Percentiles rank a stretch among this genome's conserved stretches.
These are phyloP conservation scores for Insectozyma bohioensis DNA, from an alignment of 1,139 yeast genomes.

Conservation along the genomic window DNA sequence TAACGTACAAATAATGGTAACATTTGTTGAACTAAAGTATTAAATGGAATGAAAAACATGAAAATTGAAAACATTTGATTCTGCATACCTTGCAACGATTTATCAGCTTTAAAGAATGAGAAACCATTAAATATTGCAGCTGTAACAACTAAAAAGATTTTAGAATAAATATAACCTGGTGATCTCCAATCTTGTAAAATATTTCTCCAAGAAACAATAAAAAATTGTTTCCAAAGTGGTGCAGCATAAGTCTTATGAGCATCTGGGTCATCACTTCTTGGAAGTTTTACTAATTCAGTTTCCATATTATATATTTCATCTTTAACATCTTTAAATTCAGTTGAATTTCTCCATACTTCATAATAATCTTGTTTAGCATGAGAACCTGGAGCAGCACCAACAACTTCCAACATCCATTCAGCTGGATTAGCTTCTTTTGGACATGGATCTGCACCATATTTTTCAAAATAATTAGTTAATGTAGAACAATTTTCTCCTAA, in stretches of 20 bases:
- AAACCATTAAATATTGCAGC: conserved; percentile 50
- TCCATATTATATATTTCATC: conserved; percentile 30
- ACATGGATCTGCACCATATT: conserved; percentile 50
- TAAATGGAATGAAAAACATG: conserved; percentile 50
- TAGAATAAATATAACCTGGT: conserved; percentile 39
- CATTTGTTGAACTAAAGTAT: conserved; percentile 55
- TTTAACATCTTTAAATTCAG: conserved; percentile 23
- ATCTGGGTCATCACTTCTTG: conserved; percentile 24
- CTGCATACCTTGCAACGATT: conserved; percentile 40
- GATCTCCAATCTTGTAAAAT: conserved; percentile 45
- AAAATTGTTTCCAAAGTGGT: conserved; percentile 24
- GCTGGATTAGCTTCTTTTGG: conserved; percentile 50
- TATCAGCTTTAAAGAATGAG: conserved; percentile 36
- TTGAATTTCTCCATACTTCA: conserved; percentile 35
- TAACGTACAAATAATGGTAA: conserved; percentile 31
- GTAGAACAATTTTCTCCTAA: conserved; percentile 54
- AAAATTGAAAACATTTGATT: conserved; percentile 55
- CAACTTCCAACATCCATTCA: conserved; percentile 58
- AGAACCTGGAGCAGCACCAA: conserved; percentile 42
- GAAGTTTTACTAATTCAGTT: conserved; percentile 26
- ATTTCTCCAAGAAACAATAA: conserved; percentile 25
- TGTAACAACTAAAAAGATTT: conserved; percentile 34
- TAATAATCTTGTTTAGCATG: conserved; percentile 34
- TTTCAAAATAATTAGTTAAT: conserved; percentile 55
- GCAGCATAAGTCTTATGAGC: conserved; percentile 25